phyloP scores from a whole-genome alignment of 169 alveolate genomes.

The Babesia sp. region DNA sequence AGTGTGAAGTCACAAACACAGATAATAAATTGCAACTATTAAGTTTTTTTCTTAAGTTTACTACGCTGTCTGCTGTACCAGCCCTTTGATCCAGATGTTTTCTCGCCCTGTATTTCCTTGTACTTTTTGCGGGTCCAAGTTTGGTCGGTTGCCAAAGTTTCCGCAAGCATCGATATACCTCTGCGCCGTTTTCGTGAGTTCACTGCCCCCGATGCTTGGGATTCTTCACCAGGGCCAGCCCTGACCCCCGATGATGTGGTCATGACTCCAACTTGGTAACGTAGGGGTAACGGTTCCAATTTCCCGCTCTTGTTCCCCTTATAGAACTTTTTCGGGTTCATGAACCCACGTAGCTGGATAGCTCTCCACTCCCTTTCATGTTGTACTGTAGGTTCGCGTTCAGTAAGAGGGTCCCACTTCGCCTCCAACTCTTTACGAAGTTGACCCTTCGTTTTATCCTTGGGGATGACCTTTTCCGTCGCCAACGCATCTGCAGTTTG shows the following conservation, averaged over 20 bases:
- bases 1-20: too few relatives aligned
- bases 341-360: constrained; percentile 51
- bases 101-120: constrained; percentile 54
- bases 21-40: too few relatives aligned
- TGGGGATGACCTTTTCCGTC: background rate
- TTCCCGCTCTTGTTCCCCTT: constrained; percentile 35
- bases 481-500: background rate
- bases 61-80: constrained; percentile 44
- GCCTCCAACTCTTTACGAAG: constrained; percentile 13
- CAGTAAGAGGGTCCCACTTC: constrained; percentile 46
- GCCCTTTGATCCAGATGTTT: constrained; percentile 59
- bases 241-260: constrained; percentile 27
- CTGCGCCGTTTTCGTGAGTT: constrained; percentile 35
- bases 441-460: constrained; percentile 9
- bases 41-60: constrained; percentile 12
- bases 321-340: constrained; percentile 60
- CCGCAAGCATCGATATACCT: constrained; percentile 17
- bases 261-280: constrained; percentile 51
- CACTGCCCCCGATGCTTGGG: constrained; percentile 36
- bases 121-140: constrained; percentile 55
- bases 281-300: constrained; percentile 46
- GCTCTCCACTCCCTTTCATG: constrained; percentile 59
- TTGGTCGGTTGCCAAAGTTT: constrained; percentile 28
- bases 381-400: constrained; percentile 39
- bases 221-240: constrained; percentile 40